phyloP scores from a whole-genome alignment of 805 yeast genomes.

The Saccharomycopsis microspora region DNA sequence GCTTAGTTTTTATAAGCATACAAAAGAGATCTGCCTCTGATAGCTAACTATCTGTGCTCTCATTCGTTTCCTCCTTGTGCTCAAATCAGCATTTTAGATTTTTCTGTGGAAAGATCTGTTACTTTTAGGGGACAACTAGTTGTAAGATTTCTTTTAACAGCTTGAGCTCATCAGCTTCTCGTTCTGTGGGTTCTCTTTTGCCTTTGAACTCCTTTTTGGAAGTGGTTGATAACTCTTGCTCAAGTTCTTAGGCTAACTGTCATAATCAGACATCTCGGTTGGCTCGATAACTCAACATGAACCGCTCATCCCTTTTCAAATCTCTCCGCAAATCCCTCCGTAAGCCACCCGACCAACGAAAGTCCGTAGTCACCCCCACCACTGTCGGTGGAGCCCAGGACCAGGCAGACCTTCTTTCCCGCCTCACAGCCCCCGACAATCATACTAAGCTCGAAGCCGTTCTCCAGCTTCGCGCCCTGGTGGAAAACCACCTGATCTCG shows the following conservation, averaged over 20 bases:
- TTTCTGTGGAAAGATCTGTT: too few species aligned
- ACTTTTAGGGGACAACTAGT: too few species aligned
- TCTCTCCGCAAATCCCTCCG: conserved; percentile 4
- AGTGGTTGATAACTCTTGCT: too few species aligned
- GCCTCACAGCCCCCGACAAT: conserved; percentile 8
- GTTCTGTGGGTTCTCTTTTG: too few species aligned
- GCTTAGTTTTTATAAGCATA: neutral
- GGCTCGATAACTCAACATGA: too few species aligned
- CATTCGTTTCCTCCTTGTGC: too few species aligned
- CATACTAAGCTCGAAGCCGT: conserved; percentile 10
- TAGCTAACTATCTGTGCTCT: neutral
- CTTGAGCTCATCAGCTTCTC: too few species aligned
- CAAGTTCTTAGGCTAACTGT: too few species aligned
- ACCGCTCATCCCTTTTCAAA: neutral
- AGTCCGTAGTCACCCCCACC: conserved; percentile 6
- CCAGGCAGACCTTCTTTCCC: conserved; percentile 8
- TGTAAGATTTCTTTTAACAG: too few species aligned
- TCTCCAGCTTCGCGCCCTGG: conserved; percentile 7
- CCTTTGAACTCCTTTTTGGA: too few species aligned
- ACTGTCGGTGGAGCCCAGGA: conserved; percentile 16
- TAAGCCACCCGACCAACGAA: neutral
- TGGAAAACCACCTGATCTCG: conserved; percentile 11
- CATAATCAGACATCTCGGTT: too few species aligned
- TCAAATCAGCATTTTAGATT: too few species aligned
- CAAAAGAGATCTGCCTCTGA: neutral